Evolutionary conservation across 169 alveolate genomes (phyloP), one percentile per base, ranked within the genome.

Genomic region (Amoebophrya sp.): DNA sequence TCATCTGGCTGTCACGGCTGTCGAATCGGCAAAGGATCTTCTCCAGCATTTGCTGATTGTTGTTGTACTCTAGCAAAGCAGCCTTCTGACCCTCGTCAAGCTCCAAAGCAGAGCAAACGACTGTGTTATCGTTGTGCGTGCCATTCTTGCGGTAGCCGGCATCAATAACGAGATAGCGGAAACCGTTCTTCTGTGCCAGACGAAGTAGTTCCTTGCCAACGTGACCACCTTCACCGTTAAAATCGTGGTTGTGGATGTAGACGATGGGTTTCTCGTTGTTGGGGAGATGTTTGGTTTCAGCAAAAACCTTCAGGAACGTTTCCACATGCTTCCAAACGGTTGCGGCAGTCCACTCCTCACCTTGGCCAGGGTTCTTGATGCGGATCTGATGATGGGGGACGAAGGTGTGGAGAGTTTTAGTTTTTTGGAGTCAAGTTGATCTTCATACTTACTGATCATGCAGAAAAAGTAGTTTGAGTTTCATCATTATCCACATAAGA

Each of bases 331-430:
- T 91, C 93, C 93, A 92, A 40, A 92, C 78, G 40, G 93, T 83
- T 36, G 83, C 93, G 18, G 93, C 91, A 24, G 93, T 92, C 93
- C 93, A 92, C 78, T 92, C 91, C 18, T 2, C 89, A 1, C 90
- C 94, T 89, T 92, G 94, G 41, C 94, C 94, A 0, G 94, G 94
- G 34, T 92, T 92, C 94, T 92, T 92, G 92, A 92, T 92, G n/a
- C 94, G 94, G 36, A 92, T 40, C 91, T 92, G 94, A 41, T 55
- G n/a, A n/a, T n/a, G n/a, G n/a, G n/a, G n/a, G n/a, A n/a, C n/a
- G n/a, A n/a, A n/a, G n/a, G n/a, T n/a, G n/a, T n/a, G n/a, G n/a
- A n/a, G n/a, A n/a, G n/a, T n/a, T n/a, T n/a, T n/a, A n/a, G n/a
- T n/a, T n/a, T n/a, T n/a, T n/a, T n/a, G n/a, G n/a, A n/a, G n/a